Conservation (phyloP, 2,329 filamentous ascomycete species). For the Ilyonectria mors-panacis region DNA sequence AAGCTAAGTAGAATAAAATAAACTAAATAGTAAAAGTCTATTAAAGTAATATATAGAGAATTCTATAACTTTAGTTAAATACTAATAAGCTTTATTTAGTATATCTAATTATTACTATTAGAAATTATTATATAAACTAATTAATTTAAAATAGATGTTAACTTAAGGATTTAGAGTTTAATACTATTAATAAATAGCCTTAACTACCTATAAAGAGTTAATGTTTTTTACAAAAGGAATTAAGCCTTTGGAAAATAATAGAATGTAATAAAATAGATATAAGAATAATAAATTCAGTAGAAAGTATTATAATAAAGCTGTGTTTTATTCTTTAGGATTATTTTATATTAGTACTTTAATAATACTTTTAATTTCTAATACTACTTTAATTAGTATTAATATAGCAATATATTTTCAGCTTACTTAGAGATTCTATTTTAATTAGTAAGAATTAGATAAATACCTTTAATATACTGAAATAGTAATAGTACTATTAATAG, state of each 20-base stretch:
- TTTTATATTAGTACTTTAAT: conserved; percentile 79
- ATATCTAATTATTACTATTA: rapidly evolving
- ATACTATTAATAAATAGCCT: conserved; percentile 85
- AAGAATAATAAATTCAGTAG: conserved; percentile 79
- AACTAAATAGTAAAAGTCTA: conserved; percentile 86
- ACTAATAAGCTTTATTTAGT: conserved; percentile 61
- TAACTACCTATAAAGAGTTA: conserved; percentile 77
- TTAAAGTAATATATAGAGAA: conserved; percentile 80
- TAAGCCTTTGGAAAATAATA: conserved; percentile 61
- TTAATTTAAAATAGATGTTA: conserved; percentile 75
- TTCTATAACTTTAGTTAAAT: conserved; percentile 74
- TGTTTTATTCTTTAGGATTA: conserved; percentile 74
- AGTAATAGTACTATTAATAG: too few species aligned
- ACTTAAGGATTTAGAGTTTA: conserved; percentile 85
- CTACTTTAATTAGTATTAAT: conserved; percentile 44
- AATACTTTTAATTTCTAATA: conserved; percentile 74
- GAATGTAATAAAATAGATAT: conserved; percentile 85
- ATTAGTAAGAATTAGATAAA: too few species aligned
- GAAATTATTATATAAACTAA: conserved; percentile 54
- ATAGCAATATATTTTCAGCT: background rate
- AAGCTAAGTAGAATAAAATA: conserved; percentile 81
- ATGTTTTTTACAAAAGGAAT: conserved; percentile 60
- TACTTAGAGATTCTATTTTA: too few species aligned
- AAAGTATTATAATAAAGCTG: conserved; percentile 79
- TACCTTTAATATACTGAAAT: too few species aligned